Percentiles rank a stretch among this genome's conserved stretches.
phyloP scores from a whole-genome alignment of 306 rosid genomes.

The Luffa acutangula region DNA sequence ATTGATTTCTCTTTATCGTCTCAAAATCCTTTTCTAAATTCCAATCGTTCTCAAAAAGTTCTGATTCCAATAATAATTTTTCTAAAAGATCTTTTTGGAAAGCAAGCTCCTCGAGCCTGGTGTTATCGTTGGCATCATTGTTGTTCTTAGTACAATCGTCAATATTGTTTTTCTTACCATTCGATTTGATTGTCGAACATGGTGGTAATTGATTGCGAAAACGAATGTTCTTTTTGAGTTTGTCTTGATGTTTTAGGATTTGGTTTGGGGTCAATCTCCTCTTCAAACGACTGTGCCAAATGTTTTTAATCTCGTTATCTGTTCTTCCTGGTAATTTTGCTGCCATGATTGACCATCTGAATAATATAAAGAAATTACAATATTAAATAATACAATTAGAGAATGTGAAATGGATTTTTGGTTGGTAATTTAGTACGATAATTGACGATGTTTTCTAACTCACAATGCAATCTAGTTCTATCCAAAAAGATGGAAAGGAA shows the following conservation, averaged over 20 bases:
- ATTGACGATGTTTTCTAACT: not conserved
- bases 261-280: constrained; percentile 40
- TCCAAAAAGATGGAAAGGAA: not conserved
- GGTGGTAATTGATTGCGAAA: not conserved
- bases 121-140: not conserved
- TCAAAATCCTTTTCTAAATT: not conserved
- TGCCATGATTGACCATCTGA: constrained; percentile 84
- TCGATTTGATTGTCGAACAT: constrained; percentile 19
- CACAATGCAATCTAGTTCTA: not conserved
- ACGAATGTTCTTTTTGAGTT: constrained; percentile 2
- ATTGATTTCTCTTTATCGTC: not conserved
- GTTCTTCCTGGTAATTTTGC: constrained; percentile 74
- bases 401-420: not conserved
- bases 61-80: constrained; percentile 60
- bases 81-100: constrained; percentile 19
- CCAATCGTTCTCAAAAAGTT: constrained; percentile 24
- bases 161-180: not conserved
- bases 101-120: constrained; percentile 6
- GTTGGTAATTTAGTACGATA: not conserved
- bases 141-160: not conserved
- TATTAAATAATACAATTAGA: not conserved
- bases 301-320: constrained; percentile 81
- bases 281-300: constrained; percentile 87
- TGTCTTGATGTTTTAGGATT: not conserved
- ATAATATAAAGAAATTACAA: not conserved